These are phyloP conservation scores for Micractinium sp. DNA, from an alignment of 139 green algal species.

Conservation along the genomic window DNA sequence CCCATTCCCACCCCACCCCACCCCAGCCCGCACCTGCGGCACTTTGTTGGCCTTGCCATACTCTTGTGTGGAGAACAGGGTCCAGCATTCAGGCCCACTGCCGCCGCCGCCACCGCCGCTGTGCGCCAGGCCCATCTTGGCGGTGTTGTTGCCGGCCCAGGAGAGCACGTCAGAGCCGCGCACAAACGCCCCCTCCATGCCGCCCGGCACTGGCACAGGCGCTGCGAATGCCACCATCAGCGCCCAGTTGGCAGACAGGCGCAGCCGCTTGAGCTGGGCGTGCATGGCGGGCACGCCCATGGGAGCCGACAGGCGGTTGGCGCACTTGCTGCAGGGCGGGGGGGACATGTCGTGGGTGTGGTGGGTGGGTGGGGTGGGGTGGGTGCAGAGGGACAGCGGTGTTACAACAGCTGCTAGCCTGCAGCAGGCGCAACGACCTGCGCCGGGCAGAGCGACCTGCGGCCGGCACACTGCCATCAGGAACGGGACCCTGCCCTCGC, in stretches of 20 bases:
- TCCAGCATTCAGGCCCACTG: conserved; percentile 76
- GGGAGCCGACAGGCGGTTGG: conserved; percentile 61
- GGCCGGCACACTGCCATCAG: not conserved
- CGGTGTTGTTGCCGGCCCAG: conserved; percentile 82
- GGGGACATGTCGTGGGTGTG: not conserved
- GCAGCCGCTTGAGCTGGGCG: conserved; percentile 64
- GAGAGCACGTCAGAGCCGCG: conserved; percentile 52
- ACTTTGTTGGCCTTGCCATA: conserved; percentile 65
- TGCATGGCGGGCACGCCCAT: conserved; percentile 57
- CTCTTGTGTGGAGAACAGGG: conserved; percentile 74
- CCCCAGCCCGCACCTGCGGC: conserved; percentile 28
- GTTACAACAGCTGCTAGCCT: not conserved
- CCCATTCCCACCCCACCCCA: too few relatives aligned
- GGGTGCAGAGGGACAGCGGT: not conserved
- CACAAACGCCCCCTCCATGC: conserved; percentile 71
- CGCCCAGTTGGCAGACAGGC: conserved; percentile 73
- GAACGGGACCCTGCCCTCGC: not conserved
- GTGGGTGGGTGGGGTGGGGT: not conserved
- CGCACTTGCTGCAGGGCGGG: conserved; percentile 45
- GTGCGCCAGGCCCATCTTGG: conserved; percentile 61
- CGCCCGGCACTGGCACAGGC: conserved; percentile 44
- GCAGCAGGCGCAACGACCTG: not conserved
- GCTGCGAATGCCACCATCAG: conserved; percentile 75
- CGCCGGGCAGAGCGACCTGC: not conserved
- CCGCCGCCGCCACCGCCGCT: not conserved